Conservation (phyloP, 1,284 basidiomycete genomes). For the Microbotryomycetes sp. region DNA sequence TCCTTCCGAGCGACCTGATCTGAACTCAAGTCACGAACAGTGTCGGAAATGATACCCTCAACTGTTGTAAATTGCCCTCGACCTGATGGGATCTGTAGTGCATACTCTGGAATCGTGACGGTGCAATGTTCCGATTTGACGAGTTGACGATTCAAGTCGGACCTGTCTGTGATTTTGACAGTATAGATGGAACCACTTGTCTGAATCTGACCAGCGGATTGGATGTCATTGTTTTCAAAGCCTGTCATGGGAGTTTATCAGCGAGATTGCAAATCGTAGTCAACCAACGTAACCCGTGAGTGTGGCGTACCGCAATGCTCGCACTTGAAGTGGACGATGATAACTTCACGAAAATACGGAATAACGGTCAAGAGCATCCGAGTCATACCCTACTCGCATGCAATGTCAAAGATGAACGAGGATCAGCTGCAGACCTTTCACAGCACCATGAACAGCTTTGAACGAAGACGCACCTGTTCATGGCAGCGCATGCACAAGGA, state of each 20-base stretch:
- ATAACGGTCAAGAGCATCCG: constrained; percentile 88
- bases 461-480: constrained; percentile 59
- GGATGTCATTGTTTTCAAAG: constrained; percentile 82
- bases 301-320: constrained; percentile 70
- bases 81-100: constrained; percentile 76
- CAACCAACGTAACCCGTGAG: not conserved
- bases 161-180: constrained; percentile 63
- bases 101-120: constrained; percentile 76
- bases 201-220: constrained; percentile 81
- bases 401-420: not conserved
- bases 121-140: constrained; percentile 83
- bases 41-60: constrained; percentile 84
- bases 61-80: constrained; percentile 92
- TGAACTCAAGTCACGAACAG: constrained; percentile 70
- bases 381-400: constrained; percentile 64
- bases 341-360: constrained; percentile 91
- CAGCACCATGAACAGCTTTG: not conserved
- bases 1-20: constrained; percentile 83
- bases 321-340: constrained; percentile 93
- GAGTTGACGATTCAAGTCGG: constrained; percentile 86
- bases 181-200: constrained; percentile 62
- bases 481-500: constrained; percentile 92
- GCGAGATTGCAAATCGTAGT: too few relatives aligned
- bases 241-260: constrained; percentile 10
- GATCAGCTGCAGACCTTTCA: constrained; percentile 14